These are phyloP conservation scores for Colletotrichum sp. DNA, from an alignment of 2,329 filamentous ascomycete species.

Conservation along the genomic window DNA sequence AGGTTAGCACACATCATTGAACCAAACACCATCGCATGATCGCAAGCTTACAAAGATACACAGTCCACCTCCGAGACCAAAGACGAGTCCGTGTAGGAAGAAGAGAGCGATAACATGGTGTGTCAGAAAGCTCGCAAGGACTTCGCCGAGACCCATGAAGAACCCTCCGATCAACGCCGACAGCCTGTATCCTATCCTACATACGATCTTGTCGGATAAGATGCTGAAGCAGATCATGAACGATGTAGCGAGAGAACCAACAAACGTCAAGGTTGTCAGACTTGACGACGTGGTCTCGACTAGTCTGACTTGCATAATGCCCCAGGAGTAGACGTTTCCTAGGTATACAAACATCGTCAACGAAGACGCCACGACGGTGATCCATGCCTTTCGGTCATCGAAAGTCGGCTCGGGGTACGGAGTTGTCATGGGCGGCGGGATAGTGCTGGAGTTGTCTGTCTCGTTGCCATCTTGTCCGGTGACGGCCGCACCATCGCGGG, in stretches of 20 bases:
- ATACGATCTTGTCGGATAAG: slow-evolving; percentile 26
- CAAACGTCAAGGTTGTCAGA: slow-evolving; percentile 30
- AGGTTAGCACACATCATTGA: background rate
- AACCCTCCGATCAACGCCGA: slow-evolving; percentile 27
- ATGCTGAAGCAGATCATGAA: slow-evolving; percentile 32
- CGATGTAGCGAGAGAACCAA: slow-evolving; percentile 31
- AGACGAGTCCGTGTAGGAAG: slow-evolving; percentile 30
- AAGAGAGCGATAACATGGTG: slow-evolving; percentile 27
- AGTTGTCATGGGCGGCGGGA: background rate
- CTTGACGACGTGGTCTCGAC: slow-evolving; percentile 25
- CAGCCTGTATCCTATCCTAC: slow-evolving; percentile 25
- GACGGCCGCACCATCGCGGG: background rate
- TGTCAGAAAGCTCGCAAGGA: slow-evolving; percentile 29
- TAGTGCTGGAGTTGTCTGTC: background rate
- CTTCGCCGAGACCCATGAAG: slow-evolving; percentile 30
- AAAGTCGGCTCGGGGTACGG: background rate
- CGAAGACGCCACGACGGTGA: slow-evolving; percentile 28
- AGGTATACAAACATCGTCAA: slow-evolving; percentile 31
- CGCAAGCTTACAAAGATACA: slow-evolving; percentile 25
- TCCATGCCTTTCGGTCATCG: slow-evolving; percentile 24
- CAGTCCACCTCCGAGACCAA: slow-evolving; percentile 29
- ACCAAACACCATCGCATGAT: background rate
- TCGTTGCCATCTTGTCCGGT: background rate
- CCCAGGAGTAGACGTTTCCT: slow-evolving; percentile 33
- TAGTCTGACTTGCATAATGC: slow-evolving; percentile 29